Evolutionary conservation across 2,329 filamentous ascomycete species (phyloP), one percentile per base, ranked within the genome.

Genomic region (Ophiostoma perfectum): DNA sequence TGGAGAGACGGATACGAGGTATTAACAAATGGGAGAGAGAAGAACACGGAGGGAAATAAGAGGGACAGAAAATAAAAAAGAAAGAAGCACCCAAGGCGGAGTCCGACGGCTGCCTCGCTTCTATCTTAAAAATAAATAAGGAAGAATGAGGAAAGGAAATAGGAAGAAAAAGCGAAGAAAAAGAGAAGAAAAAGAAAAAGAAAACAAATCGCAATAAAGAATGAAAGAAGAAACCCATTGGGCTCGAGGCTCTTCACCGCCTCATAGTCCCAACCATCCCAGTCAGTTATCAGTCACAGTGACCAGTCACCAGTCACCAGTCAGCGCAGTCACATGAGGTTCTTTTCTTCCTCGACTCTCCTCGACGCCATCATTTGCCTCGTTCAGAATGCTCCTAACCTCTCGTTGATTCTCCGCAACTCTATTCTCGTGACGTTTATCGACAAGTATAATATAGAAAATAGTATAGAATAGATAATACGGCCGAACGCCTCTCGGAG

Each of bases 401-500:
- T 60, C 55, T 60, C 27, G 38, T 60, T 38, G n/a, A 11, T 12
- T 60, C 27, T 39, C 11, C 38, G 36, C 55, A 18, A 12, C 27
- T 60, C 27, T 12, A 38, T 60, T 60, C 55, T 60, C 55, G 55
- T 60, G 55, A 38, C 55, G 14, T 49, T 16, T 49, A 45, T 45
- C 6, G 42, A 18, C 9, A 38, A 58, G 14, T 36, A 38, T n/a
- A 52, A 1, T 27, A 52, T 18, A 8, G 6, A 8, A 0, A 47
- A 47, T 16, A 16, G n/a, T 16, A 47, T 5, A 3, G 4, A 16
- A 52, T n/a, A n/a, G 8, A 36, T 27, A 55, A 16, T 62, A 62
- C 58, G 58, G 58, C 58, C 58, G 58, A 62, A 44, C 39, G 60
- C 60, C 60, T 14, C 60, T 63, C 60, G 60, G 60, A 63, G 60